phyloP scores from a whole-genome alignment of 2,329 filamentous ascomycete genomes.

The Domatiomyces catenatus region DNA sequence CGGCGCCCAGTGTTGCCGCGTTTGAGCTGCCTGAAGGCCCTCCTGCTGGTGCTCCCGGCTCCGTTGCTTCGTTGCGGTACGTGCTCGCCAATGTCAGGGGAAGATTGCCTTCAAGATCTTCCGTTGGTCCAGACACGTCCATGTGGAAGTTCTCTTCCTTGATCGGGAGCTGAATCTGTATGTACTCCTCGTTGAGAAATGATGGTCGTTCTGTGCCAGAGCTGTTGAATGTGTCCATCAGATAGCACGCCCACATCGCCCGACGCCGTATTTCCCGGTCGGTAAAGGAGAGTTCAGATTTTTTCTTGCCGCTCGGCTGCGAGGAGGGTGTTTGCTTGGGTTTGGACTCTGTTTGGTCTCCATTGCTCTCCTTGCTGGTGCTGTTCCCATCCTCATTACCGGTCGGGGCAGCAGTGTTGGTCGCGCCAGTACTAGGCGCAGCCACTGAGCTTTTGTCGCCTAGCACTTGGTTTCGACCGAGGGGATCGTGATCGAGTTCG shows the following conservation, averaged over 20 bases:
- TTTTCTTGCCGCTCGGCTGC: constrained; percentile 7
- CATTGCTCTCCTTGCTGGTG: not conserved
- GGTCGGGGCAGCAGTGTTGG: not conserved
- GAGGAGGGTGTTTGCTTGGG: not conserved
- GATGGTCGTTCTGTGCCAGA: constrained; percentile 85
- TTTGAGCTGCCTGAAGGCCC: not conserved
- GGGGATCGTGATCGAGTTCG: constrained; percentile 70
- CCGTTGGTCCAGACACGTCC: constrained; percentile 77
- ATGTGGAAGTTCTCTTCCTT: constrained; percentile 81
- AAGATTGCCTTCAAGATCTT: constrained; percentile 60
- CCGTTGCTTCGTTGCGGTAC: not conserved
- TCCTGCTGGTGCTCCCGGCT: not conserved
- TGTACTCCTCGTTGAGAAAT: constrained; percentile 76
- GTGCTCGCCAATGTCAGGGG: constrained; percentile 21
- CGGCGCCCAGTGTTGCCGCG: not conserved
- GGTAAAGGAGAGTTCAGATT: constrained; percentile 58
- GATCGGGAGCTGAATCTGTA: constrained; percentile 79
- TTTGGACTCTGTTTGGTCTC: constrained; percentile 1
- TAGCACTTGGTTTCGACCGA: constrained; percentile 38
- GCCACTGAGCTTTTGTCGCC: not conserved
- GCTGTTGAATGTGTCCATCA: constrained; percentile 96
- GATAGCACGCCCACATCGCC: constrained; percentile 95
- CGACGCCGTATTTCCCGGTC: constrained; percentile 84
- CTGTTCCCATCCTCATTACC: not conserved
- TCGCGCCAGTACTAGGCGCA: not conserved